Evolutionary conservation across 306 rosid genomes (phyloP).

Genomic region (Casuarina glauca): DNA sequence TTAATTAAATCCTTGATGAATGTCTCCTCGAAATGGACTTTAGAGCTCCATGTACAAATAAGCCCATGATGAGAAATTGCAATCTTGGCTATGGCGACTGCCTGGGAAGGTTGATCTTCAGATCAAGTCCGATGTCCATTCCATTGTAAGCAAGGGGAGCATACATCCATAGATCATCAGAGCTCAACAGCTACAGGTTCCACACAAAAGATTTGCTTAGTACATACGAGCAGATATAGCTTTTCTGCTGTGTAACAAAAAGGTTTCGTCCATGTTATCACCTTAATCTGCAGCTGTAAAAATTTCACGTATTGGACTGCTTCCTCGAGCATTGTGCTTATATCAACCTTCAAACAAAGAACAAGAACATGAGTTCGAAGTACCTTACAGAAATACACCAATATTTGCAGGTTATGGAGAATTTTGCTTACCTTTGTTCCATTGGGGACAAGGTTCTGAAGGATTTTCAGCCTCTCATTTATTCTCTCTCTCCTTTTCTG

Average conservation of each 20-base stretch:
- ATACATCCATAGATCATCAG: constrained; percentile 90
- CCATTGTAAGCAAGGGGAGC: constrained; percentile 96
- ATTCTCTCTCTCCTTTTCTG: constrained; percentile 98
- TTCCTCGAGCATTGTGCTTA: constrained; percentile 99
- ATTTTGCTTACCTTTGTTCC: constrained; percentile 74
- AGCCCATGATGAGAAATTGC: constrained; percentile 14
- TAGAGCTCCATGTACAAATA: background rate
- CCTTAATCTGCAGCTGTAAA: constrained; percentile 91
- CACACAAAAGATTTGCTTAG: constrained; percentile 11
- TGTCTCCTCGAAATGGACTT: background rate
- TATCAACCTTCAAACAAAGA: constrained; percentile 67
- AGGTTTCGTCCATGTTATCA: constrained; percentile 23
- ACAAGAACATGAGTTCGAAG: constrained; percentile 15
- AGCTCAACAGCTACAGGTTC: constrained; percentile 69
- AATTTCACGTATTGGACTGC: constrained; percentile 91
- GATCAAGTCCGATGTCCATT: constrained; percentile 74
- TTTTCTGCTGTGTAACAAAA: background rate
- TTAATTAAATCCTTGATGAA: background rate
- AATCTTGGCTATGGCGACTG: constrained; percentile 32
- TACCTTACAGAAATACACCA: background rate
- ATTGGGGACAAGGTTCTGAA: constrained; percentile 83
- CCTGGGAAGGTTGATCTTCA: constrained; percentile 42
- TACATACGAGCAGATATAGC: background rate
- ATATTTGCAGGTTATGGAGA: constrained; percentile 16
- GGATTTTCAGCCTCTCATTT: constrained; percentile 77